Base-by-base conservation (phyloP, 2,329 filamentous ascomycete genomes). In the Myriosclerotinia curreyana region DNA sequence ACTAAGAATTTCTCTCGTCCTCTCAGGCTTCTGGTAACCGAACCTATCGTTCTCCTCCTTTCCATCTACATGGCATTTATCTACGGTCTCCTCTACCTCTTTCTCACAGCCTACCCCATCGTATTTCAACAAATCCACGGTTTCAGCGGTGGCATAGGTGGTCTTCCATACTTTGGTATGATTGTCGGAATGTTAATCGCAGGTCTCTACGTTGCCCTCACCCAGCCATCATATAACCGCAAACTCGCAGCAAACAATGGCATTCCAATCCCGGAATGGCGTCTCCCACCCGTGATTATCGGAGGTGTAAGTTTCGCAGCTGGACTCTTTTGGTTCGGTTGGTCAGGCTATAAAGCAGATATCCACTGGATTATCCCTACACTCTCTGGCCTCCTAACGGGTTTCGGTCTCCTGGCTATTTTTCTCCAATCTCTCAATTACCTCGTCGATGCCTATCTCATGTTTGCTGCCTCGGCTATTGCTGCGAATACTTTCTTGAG, bases 161-260 rank as follows among this genome's bases (percentile, higher is more conserved):
- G 92, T 1, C 81, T 96, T 6, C 86, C 91, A 6, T 96, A 92
- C 75, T 91, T 96, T 71, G 92, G 92, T 62, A 91, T 96, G 87
- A 84, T 95, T 60, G 71, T 81, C 11, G 91, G 91, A 54, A 84
- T 92, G 73, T 66, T 94, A 20, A 76, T 91, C 62, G 89, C 88
- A 0, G 90, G 88, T 56, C 66, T 80, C 11, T 80, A 81, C 54
- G 86, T 94, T 67, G 78, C 90, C 60, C 71, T 84, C 48, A 81
- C 83, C 71, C 84, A 91, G 75, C 84, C 85, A 31, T 79, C 80
- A 74, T 94, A 94, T 75, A 82, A 84, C 71, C 82, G 83, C 70
- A 91, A 89, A 76, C 80, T 91, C 22, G 79, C 79, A 1, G 86
- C 83, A 63, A 91, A 92, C 77, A 84, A 86, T 68, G 84, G 83